Conservation (phyloP, 2,329 filamentous ascomycete species). For the Fusarium paranaense region DNA sequence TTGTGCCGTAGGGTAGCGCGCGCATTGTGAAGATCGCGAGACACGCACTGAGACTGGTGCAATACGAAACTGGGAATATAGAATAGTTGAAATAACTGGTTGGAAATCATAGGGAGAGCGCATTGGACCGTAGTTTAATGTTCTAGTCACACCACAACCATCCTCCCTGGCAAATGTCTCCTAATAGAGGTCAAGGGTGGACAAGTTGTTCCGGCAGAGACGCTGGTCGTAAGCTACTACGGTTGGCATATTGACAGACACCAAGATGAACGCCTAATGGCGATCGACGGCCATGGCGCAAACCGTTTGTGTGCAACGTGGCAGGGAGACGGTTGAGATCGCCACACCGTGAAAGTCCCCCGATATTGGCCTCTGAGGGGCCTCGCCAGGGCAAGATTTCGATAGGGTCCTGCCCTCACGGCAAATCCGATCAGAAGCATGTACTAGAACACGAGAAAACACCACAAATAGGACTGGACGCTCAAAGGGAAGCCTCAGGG, state of each 20-base stretch:
- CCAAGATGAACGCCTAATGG: neutral
- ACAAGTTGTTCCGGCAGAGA: neutral
- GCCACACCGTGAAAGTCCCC: neutral
- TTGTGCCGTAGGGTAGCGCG: neutral
- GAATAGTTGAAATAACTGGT: neutral
- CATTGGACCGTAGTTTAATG: neutral
- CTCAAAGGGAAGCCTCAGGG: neutral
- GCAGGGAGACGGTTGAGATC: neutral
- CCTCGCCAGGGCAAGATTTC: neutral
- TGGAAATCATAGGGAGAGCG: neutral
- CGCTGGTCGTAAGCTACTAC: neutral
- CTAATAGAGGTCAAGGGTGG: neutral
- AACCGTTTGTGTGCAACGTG: neutral
- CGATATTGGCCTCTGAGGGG: neutral
- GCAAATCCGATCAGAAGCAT: neutral
- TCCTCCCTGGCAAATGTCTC: neutral
- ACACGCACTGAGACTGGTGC: neutral
- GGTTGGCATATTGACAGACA: neutral
- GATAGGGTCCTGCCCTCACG: neutral
- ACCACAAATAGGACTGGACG: neutral
- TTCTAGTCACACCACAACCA: neutral
- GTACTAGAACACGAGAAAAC: neutral
- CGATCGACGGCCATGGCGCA: neutral
- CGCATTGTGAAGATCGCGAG: neutral
- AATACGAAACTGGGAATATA: neutral